A percentile compares a stretch with the other conserved stretches of the same genome.
Conservation (phyloP, 768 basidiomycete genomes). For the Gloeostereum incarnatum region DNA sequence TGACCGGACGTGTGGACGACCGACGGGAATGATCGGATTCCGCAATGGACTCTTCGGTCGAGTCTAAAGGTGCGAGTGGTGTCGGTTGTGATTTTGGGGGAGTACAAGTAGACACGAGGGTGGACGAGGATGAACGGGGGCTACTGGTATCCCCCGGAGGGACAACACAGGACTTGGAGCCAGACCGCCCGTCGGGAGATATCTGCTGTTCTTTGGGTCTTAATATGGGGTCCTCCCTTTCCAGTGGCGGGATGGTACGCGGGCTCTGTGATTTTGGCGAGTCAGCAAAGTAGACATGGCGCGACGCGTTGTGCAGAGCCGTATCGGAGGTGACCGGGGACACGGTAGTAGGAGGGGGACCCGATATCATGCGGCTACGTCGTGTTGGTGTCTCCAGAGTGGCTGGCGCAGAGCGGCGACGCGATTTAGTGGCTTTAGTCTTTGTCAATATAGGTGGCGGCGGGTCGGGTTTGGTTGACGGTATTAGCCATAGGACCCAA, state of each 20-base stretch:
- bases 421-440: constrained; percentile 9
- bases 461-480: constrained; percentile 7
- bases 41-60: constrained; percentile 6
- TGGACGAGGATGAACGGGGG: constrained; percentile 14
- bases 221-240: constrained; percentile 12
- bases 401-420: constrained; percentile 15
- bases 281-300: constrained; percentile 14
- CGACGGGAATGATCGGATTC: constrained; percentile 5
- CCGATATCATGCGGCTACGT: not conserved
- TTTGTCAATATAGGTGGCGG: constrained; percentile 9
- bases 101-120: constrained; percentile 11
- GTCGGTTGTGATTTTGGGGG: constrained; percentile 3
- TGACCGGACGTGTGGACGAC: constrained; percentile 1
- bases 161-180: not conserved
- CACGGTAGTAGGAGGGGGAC: constrained; percentile 1
- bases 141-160: constrained; percentile 9
- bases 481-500: constrained; percentile 14
- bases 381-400: constrained; percentile 8
- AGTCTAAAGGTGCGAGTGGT: constrained; percentile 10
- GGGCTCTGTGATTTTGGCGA: constrained; percentile 3
- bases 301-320: constrained; percentile 2
- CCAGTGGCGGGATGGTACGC: constrained; percentile 7
- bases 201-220: constrained; percentile 4
- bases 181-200: not conserved
- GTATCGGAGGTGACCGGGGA: constrained; percentile 2